These are phyloP conservation scores for Penicillium samsonianum DNA, from an alignment of 495 filamentous ascomycete genomes.

Conservation along the genomic window DNA sequence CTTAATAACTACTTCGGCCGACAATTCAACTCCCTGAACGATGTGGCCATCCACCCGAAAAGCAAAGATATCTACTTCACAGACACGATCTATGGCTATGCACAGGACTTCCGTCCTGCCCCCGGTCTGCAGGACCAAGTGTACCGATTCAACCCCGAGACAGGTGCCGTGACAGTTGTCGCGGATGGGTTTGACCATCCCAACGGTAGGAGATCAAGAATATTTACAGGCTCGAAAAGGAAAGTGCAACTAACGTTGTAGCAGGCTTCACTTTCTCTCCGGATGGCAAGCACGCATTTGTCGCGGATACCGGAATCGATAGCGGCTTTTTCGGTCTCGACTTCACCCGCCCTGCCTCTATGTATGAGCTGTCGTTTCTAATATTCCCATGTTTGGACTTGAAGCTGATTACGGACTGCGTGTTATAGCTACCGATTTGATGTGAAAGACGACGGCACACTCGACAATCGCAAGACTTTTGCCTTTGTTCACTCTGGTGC, in stretches of 20 bases:
- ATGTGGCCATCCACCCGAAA: conserved; percentile 33
- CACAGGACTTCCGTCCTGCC: conserved; percentile 35
- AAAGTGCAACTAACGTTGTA: background rate
- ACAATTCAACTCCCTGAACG: conserved; percentile 35
- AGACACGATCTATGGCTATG: conserved; percentile 37
- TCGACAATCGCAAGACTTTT: conserved; percentile 28
- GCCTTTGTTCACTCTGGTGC: conserved; percentile 27
- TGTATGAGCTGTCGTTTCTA: conserved; percentile 18
- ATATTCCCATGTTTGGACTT: background rate
- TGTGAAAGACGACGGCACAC: conserved; percentile 21
- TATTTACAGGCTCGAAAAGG: background rate
- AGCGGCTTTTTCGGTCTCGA: conserved; percentile 25
- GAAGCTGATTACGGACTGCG: background rate
- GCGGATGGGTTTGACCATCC: conserved; percentile 39
- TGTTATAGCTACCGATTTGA: conserved; percentile 25
- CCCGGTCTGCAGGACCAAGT: conserved; percentile 39
- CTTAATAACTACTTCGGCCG: conserved; percentile 41
- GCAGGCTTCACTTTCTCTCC: conserved; percentile 47
- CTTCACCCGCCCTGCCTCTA: conserved; percentile 19
- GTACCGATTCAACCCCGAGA: conserved; percentile 44
- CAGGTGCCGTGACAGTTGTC: conserved; percentile 44
- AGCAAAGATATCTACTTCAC: conserved; percentile 55
- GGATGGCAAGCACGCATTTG: conserved; percentile 44
- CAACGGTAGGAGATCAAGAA: conserved; percentile 26
- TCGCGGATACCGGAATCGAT: conserved; percentile 42